Base-by-base conservation (phyloP, 805 yeast genomes). In the Brettanomyces nanus region DNA sequence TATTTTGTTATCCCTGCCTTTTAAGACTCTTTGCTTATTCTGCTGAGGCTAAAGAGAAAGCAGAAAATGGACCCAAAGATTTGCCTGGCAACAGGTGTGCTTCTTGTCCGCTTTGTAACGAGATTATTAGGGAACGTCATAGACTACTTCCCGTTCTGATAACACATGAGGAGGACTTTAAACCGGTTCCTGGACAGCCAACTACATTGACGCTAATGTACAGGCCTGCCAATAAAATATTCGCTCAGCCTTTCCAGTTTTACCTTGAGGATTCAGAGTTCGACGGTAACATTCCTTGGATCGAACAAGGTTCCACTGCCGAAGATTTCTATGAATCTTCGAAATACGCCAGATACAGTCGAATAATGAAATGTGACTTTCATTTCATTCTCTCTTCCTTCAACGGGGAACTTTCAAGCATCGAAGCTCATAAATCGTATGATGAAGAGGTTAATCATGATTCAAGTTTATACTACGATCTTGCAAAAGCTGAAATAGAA, bases 1-100 rank as follows among this genome's bases (percentile, higher is more conserved):
- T 87, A 13, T 75, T 92, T 52, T 92, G 99, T 54, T 68, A 75
- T 39, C 75, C 87, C 11, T 92, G 99, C 57, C 59, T 90, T 22
- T 57, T 87, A 39, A 73, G 87, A 32, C 74, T 84, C 49, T 62
- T 85, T 31, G 82, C 74, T 27, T 75, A 79, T 15, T 40, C 45
- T 19, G 66, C 65, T 19, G 52, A 60, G 5, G 56, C 59, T 4
- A 57, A 60, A 5, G 58, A 45, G n/a, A 23, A 34, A 11, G 15
- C 19, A 6, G 25, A 26, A 64, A 47, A 49, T 71, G 61, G 43
- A 75, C 75, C 37, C 85, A 17, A 11, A 5, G 15, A 13, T 7
- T 77, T 14, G 13, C 31, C 40, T 5, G 27, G 43, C 9, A 44
- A 40, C 17, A 37, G 44, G 3, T 31, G 39, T 13, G 43, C 47